Conservation (phyloP, 495 filamentous ascomycete species). For the Melanomma pulvis-pyrius region DNA sequence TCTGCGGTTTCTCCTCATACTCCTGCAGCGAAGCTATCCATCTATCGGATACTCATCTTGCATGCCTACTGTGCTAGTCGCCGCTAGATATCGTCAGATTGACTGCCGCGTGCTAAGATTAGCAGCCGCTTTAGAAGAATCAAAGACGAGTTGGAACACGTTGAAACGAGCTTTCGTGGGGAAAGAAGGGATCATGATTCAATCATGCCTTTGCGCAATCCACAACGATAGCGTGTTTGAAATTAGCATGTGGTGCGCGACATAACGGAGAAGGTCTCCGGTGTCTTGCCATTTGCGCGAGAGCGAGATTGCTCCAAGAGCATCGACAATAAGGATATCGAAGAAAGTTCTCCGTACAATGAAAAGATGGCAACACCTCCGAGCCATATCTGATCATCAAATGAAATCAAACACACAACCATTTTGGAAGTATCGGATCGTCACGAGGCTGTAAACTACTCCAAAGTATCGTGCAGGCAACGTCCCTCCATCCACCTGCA, state of each 20-base stretch:
- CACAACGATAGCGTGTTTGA: neutral
- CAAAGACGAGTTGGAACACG: neutral
- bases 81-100: neutral
- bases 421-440: no score
- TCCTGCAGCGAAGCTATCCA: neutral
- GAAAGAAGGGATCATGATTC: neutral
- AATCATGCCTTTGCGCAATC: constrained; percentile 9
- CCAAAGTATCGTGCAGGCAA: neutral
- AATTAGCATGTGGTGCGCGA: neutral
- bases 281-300: neutral
- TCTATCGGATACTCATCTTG: neutral
- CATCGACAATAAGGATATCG: neutral
- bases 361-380: no score
- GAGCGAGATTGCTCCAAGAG: neutral
- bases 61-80: neutral
- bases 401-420: no score
- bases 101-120: neutral
- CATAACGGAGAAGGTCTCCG: neutral
- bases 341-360: neutral
- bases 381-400: no score
- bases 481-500: neutral
- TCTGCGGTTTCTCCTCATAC: neutral
- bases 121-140: neutral
- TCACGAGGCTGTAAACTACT: neutral
- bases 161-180: constrained; percentile 7